Percentiles rank a stretch among this genome's conserved stretches.
These are phyloP conservation scores for Quercus berberidifolia DNA, from an alignment of 306 rosid species.

Conservation along the genomic window DNA sequence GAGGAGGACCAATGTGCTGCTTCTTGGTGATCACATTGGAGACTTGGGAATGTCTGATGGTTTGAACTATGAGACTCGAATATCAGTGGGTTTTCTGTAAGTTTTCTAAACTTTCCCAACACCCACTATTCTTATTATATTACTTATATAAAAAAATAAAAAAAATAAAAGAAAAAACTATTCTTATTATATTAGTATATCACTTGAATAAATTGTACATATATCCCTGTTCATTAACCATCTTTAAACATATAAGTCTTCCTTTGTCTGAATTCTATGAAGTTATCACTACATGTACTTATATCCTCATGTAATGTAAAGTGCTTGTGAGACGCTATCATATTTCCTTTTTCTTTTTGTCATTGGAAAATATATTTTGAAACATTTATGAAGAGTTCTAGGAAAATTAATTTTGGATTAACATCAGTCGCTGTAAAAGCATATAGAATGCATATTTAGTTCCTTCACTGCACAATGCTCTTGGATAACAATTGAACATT, in stretches of 20 bases:
- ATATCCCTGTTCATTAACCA: neutral
- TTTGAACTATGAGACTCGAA: constrained; percentile 70
- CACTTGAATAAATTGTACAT: neutral
- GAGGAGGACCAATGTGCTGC: constrained; percentile 81
- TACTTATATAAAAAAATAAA: neutral
- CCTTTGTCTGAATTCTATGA: neutral
- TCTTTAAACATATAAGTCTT: neutral
- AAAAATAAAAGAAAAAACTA: neutral
- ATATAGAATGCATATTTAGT: neutral
- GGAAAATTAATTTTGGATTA: neutral
- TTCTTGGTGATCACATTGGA: constrained; percentile 89
- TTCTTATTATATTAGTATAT: neutral
- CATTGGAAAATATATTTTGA: neutral
- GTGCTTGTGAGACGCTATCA: neutral
- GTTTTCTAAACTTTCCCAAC: constrained; percentile 28
- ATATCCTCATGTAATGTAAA: neutral
- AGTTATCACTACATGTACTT: neutral
- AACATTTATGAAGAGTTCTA: neutral
- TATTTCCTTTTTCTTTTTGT: neutral
- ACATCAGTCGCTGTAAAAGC: neutral
- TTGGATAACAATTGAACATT: neutral
- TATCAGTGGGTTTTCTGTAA: constrained; percentile 87
- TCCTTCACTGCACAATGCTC: neutral
- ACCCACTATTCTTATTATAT: neutral
- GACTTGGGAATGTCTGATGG: constrained; percentile 97